A percentile compares a stretch with the other conserved stretches of the same genome.
These are phyloP conservation scores for Phascolomyces articulosus DNA, from an alignment of 371 early-diverging fungal species.

Conservation along the genomic window DNA sequence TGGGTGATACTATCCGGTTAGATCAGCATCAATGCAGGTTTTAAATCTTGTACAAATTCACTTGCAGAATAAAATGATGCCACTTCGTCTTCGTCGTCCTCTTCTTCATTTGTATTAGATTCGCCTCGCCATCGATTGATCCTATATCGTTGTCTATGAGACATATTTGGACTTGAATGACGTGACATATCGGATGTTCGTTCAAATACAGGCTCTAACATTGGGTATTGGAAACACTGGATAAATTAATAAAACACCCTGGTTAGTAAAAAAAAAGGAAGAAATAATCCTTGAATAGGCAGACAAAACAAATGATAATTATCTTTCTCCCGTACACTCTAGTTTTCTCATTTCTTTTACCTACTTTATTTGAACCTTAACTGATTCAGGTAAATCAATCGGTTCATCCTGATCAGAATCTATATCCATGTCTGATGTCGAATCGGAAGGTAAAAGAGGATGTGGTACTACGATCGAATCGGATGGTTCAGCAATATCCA, in stretches of 20 bases:
- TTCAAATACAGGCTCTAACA: not conserved
- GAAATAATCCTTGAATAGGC: too few species aligned
- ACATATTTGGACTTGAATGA: not conserved
- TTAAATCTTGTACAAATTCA: not conserved
- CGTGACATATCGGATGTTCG: not conserved
- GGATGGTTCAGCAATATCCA: not conserved
- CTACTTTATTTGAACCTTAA: slow-evolving; percentile 1
- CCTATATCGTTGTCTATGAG: not conserved
- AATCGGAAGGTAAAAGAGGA: too few species aligned
- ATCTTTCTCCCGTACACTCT: not conserved
- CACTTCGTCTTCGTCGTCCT: slow-evolving; percentile 3
- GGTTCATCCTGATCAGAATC: not conserved
- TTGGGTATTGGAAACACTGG: not conserved
- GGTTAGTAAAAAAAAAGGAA: not conserved
- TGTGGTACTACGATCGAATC: too few species aligned
- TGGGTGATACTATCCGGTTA: too few species aligned
- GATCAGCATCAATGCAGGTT: not conserved
- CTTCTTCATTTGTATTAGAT: not conserved
- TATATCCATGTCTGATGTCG: not conserved
- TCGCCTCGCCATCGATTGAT: not conserved
- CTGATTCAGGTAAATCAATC: not conserved
- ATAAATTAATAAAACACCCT: too few species aligned
- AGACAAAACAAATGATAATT: not conserved
- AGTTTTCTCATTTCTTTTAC: not conserved
- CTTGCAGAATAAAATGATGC: slow-evolving; percentile 12